phyloP scores from a whole-genome alignment of 495 filamentous ascomycete species.

The Tuber aestivum region DNA sequence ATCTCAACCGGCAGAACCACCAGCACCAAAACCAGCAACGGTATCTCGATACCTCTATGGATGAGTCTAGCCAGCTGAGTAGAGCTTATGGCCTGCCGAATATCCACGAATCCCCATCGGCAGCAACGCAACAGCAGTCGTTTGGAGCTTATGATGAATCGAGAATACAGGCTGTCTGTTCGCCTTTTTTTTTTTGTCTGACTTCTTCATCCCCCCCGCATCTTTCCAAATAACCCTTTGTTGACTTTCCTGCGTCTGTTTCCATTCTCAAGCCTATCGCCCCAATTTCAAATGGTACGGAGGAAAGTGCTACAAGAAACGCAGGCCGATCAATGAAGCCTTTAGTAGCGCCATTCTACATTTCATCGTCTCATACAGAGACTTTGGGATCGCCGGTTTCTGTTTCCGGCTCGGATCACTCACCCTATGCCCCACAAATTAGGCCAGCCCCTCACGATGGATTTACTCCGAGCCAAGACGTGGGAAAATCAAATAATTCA shows the following conservation, averaged over 20 bases:
- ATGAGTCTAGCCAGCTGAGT: slow-evolving; percentile 16
- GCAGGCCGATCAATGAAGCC: slow-evolving; percentile 24
- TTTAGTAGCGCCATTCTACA: slow-evolving; percentile 24
- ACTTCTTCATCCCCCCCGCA: not conserved
- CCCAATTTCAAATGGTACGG: slow-evolving; percentile 6
- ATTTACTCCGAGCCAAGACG: not conserved
- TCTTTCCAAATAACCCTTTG: slow-evolving; percentile 20
- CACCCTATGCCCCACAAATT: slow-evolving; percentile 19
- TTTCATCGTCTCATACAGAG: slow-evolving; percentile 17
- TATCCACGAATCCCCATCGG: slow-evolving; percentile 10
- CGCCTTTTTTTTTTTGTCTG: slow-evolving; percentile 9
- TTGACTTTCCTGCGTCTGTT: slow-evolving; percentile 11
- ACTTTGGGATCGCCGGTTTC: slow-evolving; percentile 15
- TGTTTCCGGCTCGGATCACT: slow-evolving; percentile 12
- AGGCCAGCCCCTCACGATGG: slow-evolving; percentile 7
- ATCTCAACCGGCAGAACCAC: not conserved
- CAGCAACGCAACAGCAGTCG: slow-evolving; percentile 16
- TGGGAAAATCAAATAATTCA: slow-evolving; percentile 14
- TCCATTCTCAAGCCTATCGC: slow-evolving; percentile 23
- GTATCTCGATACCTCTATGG: slow-evolving; percentile 18
- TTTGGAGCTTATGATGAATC: slow-evolving; percentile 22
- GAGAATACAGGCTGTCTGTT: slow-evolving; percentile 17
- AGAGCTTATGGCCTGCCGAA: slow-evolving; percentile 21
- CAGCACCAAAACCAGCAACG: slow-evolving; percentile 15
- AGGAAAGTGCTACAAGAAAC: slow-evolving; percentile 9